Percentiles rank a stretch among this genome's conserved stretches.
Conservation (phyloP, 345 rosid species). For the Mercurialis annua region DNA sequence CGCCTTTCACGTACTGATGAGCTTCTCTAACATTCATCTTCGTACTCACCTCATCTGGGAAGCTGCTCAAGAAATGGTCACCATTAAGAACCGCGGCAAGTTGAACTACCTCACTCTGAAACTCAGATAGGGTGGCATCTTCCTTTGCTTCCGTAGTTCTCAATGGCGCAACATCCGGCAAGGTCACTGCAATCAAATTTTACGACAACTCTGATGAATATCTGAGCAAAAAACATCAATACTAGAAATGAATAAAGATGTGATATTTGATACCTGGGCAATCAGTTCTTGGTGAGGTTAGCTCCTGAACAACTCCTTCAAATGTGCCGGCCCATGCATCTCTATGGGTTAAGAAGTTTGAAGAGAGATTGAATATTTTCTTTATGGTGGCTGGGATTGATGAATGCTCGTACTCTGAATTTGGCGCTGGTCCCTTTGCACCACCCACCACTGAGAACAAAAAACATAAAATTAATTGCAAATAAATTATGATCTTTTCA, state of each 20-base stretch:
- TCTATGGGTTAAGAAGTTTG: slow-evolving; percentile 87
- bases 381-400: slow-evolving; percentile 93
- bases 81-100: slow-evolving; percentile 92
- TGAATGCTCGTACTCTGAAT: slow-evolving; percentile 88
- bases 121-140: slow-evolving; percentile 56
- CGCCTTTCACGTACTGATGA: slow-evolving; percentile 64
- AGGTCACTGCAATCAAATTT: slow-evolving; percentile 44
- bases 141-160: slow-evolving; percentile 75
- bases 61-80: slow-evolving; percentile 84
- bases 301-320: slow-evolving; percentile 60
- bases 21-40: slow-evolving; percentile 86
- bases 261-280: slow-evolving; percentile 56
- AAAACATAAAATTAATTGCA: not conserved
- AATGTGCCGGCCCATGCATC: slow-evolving; percentile 99
- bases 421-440: slow-evolving; percentile 65
- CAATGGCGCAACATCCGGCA: slow-evolving; percentile 68
- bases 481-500: too few relatives aligned
- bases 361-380: slow-evolving; percentile 80
- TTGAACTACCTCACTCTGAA: slow-evolving; percentile 88
- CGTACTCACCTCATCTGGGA: slow-evolving; percentile 67
- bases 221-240: not conserved
- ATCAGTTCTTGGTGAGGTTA: slow-evolving; percentile 80
- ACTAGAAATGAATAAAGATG: not conserved
- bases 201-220: not conserved
- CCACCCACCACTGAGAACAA: slow-evolving; percentile 52